These are phyloP conservation scores for Dalbergia cochinchinensis DNA, from an alignment of 306 rosid genomes.

Conservation along the genomic window DNA sequence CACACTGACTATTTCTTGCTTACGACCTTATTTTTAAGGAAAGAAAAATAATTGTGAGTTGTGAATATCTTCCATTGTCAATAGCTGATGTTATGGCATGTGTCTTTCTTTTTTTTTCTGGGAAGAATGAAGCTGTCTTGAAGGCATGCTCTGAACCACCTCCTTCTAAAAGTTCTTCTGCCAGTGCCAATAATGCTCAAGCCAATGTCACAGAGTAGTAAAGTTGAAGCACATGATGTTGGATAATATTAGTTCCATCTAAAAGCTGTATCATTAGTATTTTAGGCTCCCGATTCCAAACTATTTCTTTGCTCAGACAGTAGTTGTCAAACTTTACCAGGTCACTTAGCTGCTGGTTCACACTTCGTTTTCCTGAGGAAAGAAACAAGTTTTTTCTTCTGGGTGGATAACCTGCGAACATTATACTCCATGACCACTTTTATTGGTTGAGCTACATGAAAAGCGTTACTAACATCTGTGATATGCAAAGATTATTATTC, in stretches of 20 bases:
- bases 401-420: background rate
- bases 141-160: conserved; percentile 80
- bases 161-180: conserved; percentile 57
- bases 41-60: background rate
- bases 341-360: conserved; percentile 27
- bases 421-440: conserved; percentile 21
- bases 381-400: background rate
- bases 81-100: conserved; percentile 22
- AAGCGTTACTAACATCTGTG: background rate
- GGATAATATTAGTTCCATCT: conserved; percentile 21
- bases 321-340: conserved; percentile 1
- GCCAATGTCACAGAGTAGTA: conserved; percentile 42
- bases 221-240: conserved; percentile 15
- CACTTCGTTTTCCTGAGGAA: conserved; percentile 13
- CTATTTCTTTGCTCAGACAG: background rate
- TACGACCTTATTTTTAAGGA: background rate
- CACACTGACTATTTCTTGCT: background rate
- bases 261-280: conserved; percentile 24
- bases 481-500: background rate
- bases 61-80: background rate
- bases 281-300: conserved; percentile 5
- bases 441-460: conserved; percentile 20
- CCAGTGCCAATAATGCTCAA: conserved; percentile 38
- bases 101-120: background rate
- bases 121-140: conserved; percentile 89